Evolutionary conservation across 2,329 filamentous ascomycete genomes (phyloP), one percentile per base, ranked within the genome.

Genomic region (Tolypocladium guangdongense): DNA sequence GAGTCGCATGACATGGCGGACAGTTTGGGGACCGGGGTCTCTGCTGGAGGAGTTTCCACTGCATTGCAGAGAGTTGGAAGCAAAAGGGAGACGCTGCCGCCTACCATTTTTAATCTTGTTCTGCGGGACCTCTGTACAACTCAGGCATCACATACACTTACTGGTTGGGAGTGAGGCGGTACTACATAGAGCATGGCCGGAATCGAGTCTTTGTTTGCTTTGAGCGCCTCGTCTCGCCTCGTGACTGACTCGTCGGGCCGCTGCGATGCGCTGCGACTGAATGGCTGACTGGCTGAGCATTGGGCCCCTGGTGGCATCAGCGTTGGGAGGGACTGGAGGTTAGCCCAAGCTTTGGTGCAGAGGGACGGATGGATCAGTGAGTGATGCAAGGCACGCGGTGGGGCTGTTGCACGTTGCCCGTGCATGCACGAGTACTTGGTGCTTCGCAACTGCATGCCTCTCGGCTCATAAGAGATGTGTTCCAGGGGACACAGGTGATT

Each of bases 1-100:
- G 56, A 52, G 50, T 52, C 39, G 50, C 52, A 57, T 52, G 58
- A 45, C 51, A 56, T 36, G 51, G 37, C 24, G 48, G 37, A 51
- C 36, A 43, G 51, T 41, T 47, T 50, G 52, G 51, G 51, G 54
- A 53, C 35, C 33, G 32, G 53, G 30, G 46, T 30, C 48, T 41
- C 43, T 32, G 52, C 54, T 52, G 50, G 50, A 46, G 50, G 43
- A 32, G 43, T 47, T 50, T 30, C 50, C 36, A 43, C 54, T 50
- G 47, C 48, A 45, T 50, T 52, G 54, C 54, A 51, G 52, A 32
- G 54, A 47, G 24, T 45, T 50, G 49, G 45, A 54, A 35, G 50
- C 50, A 51, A 48, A 45, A 38, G 51, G 53, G 35, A 47, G 38
- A 46, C 45, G 50, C 37, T 55, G 50, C 48, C 33, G 41, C 38